phyloP scores from a whole-genome alignment of 1,139 yeast genomes.

The Pichia terricola region DNA sequence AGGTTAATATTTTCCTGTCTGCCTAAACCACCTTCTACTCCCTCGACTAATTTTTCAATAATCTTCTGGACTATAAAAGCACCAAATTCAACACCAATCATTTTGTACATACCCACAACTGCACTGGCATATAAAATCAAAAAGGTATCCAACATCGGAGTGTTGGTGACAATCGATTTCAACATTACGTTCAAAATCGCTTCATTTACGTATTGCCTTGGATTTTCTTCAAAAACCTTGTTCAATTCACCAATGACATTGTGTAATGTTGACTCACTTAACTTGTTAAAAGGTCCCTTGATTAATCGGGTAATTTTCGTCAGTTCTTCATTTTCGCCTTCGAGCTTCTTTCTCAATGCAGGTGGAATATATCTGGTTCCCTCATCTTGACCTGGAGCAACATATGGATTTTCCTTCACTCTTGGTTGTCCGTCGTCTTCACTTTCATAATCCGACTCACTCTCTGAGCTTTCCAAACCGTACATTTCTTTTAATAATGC shows the following conservation, averaged over 20 bases:
- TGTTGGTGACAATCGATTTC: slow-evolving; percentile 60
- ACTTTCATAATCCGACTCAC: slow-evolving; percentile 19
- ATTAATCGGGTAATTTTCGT: slow-evolving; percentile 50
- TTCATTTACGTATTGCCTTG: slow-evolving; percentile 72
- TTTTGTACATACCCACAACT: slow-evolving; percentile 62
- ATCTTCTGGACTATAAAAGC: slow-evolving; percentile 75
- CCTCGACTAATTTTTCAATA: slow-evolving; percentile 49
- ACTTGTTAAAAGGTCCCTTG: slow-evolving; percentile 74
- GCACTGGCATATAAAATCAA: slow-evolving; percentile 74
- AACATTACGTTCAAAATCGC: slow-evolving; percentile 53
- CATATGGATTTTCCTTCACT: slow-evolving; percentile 69
- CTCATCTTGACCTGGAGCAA: slow-evolving; percentile 48
- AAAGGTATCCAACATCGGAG: slow-evolving; percentile 64
- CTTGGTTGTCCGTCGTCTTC: slow-evolving; percentile 21
- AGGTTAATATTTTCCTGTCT: slow-evolving; percentile 61
- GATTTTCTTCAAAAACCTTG: slow-evolving; percentile 48
- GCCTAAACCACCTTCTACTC: slow-evolving; percentile 20
- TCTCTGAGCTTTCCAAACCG: slow-evolving; percentile 26
- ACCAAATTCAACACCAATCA: slow-evolving; percentile 85
- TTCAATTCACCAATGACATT: slow-evolving; percentile 64
- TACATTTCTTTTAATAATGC: slow-evolving; percentile 29
- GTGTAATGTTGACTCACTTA: slow-evolving; percentile 76
- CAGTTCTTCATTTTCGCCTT: slow-evolving; percentile 22
- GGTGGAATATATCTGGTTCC: slow-evolving; percentile 73
- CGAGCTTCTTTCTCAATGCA: slow-evolving; percentile 52